Evolutionary conservation across 2,329 filamentous ascomycete species (phyloP).

Genomic region (Colletotrichum navitas): DNA sequence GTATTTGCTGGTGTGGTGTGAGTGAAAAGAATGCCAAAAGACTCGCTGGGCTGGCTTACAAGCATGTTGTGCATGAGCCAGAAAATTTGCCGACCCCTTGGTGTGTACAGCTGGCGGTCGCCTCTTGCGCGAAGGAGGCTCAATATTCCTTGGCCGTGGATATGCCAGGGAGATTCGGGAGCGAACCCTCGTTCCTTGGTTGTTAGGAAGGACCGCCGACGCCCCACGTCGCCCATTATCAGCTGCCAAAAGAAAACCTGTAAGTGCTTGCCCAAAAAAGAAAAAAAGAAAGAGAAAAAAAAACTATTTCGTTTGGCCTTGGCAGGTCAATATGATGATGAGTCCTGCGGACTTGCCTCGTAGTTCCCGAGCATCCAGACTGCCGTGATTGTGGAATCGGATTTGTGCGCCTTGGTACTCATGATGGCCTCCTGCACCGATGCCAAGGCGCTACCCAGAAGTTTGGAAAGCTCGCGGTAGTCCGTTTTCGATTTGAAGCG

Average conservation of each 20-base stretch:
- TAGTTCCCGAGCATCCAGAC: conserved; percentile 58
- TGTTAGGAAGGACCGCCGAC: conserved; percentile 16
- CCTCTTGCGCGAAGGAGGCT: conserved; percentile 55
- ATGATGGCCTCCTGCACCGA: conserved; percentile 55
- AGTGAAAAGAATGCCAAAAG: not conserved
- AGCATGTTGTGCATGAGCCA: conserved; percentile 56
- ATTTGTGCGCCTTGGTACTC: conserved; percentile 46
- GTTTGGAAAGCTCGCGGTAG: conserved; percentile 51
- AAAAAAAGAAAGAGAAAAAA: too few species aligned
- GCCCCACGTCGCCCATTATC: conserved; percentile 53
- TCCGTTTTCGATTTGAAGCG: conserved; percentile 49
- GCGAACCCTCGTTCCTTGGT: not conserved
- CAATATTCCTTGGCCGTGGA: conserved; percentile 53
- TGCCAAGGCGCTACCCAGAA: conserved; percentile 54
- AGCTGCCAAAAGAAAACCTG: conserved; percentile 44
- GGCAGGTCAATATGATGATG: too few species aligned
- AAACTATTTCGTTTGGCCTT: not conserved
- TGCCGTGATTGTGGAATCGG: conserved; percentile 53
- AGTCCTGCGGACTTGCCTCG: conserved; percentile 48
- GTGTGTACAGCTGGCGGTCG: conserved; percentile 44
- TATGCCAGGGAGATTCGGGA: conserved; percentile 48
- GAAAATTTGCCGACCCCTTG: conserved; percentile 49
- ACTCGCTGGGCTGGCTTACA: conserved; percentile 46
- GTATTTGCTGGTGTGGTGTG: conserved; percentile 51
- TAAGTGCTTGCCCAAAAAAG: not conserved